Evolutionary conservation across 2,329 filamentous ascomycete species (phyloP), one percentile per base, ranked within the genome.

Genomic region (Phoma sp.): DNA sequence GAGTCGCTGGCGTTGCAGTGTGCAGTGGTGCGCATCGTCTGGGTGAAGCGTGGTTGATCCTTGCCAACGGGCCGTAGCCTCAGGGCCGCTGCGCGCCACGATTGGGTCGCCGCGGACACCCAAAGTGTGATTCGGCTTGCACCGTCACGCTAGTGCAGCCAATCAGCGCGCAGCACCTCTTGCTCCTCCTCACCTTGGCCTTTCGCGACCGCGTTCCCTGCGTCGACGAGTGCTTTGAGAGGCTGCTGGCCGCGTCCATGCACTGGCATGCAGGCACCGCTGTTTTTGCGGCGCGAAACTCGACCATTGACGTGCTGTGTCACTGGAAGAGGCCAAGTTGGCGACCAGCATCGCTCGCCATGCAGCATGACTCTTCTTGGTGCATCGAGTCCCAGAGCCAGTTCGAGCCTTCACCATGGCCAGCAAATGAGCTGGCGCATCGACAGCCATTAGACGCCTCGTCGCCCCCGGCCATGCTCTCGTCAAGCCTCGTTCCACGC

Each of bases 371-470:
- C 55, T 61, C 62, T 62, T 56, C 60, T 63, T 62, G 62, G 64
- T 63, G 61, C 59, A 62, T 67, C 67, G 63, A 65, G 64, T 67
- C 61, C 58, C 56, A 67, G 58, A 48, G 50, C 60, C 62, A 67
- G 69, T 59, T 62, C 65, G 62, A 68, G 62, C 62, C 60, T 62
- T 63, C 55, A 56, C 57, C 36, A 27, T 44, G 37, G 47, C 58
- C 58, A 62, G 68, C 70, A 69, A 70, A 72, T 73, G 62, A 67
- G 54, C 63, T 44, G 31, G 53, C 61, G 51, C 43, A 52, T 55
- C 47, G 63, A 64, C 65, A 64, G 69, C 68, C 68, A 68, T 69
- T 74, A 64, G 57, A 71, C 72, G 69, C 71, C 68, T 69, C 69
- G 67, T 51, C 31, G 49, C 67, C 55, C 64, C 64, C 51, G 64